Base-by-base conservation (phyloP, 2,329 filamentous ascomycete genomes). In the Aureobasidium pullulans region DNA sequence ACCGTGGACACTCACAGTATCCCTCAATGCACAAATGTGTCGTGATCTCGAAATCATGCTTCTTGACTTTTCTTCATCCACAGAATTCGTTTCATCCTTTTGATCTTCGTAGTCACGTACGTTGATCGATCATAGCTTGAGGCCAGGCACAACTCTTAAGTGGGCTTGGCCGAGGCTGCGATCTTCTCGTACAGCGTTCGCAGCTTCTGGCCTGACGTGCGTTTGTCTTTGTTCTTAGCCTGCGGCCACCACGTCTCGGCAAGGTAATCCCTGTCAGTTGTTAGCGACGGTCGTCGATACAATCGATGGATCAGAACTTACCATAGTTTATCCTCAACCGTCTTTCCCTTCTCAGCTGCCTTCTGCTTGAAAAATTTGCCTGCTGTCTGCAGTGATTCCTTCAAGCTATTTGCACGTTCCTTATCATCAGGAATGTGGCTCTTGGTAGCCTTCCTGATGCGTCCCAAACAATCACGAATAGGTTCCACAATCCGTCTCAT, bases 361-460 rank as follows among this genome's bases (percentile, higher is more conserved):
- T 77, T 71, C 32, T 76, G 74, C 52, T 81, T 79, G 62, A 87
- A 81, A 66, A 85, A 86, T 59, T 81, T 80, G 57, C 85, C 85
- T 69, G 87, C 84, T 4, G 78, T 78, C 43, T 85, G 75, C 39
- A 87, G 72, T 66, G 86, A 81, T 31, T 76, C 74, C 65, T 84
- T 85, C 67, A 87, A 81, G 44, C 85, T 79, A 66, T 77, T 79
- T 23, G 85, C 80, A 46, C 85, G 79, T 56, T 82, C 79, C 64
- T 85, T 84, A 66, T 82, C 81, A 31, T 81, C 83, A 58, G 83
- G 83, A 62, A 85, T 81, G 52, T 80, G 80, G 64, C 84, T 83
- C 64, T 81, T 82, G 2, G 82, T 87, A 4, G 84, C 84, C 54
- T 79, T 80, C 57, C 81, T 76, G 57, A 87, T 81, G 31, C 76